Conservation (phyloP, 768 basidiomycete genomes). For the Boletus rubescentipes region DNA sequence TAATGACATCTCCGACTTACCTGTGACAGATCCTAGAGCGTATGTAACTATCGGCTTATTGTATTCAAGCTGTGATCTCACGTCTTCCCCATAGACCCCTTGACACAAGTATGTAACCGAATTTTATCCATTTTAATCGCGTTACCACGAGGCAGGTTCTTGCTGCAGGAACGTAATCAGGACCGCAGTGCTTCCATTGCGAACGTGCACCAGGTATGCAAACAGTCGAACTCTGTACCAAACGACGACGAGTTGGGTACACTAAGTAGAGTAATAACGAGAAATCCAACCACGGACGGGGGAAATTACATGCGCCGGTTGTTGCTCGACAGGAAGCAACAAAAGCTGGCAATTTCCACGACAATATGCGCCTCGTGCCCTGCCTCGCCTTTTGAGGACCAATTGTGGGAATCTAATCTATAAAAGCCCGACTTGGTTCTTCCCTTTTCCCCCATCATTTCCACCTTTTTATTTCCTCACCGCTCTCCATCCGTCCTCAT, state of each 20-base stretch:
- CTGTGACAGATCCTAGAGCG: neutral
- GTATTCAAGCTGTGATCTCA: conserved; percentile 1
- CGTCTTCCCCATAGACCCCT: neutral
- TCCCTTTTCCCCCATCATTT: conserved; percentile 23
- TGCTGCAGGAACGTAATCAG: conserved; percentile 11
- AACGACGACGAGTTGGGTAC: neutral
- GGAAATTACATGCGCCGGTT: conserved; percentile 11
- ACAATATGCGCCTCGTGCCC: conserved; percentile 47
- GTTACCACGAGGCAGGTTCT: conserved; percentile 15
- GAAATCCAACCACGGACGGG: neutral
- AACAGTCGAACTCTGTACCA: conserved; percentile 1
- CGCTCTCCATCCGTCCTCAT: conserved; percentile 23
- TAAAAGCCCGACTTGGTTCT: conserved; percentile 41
- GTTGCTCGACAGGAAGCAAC: conserved; percentile 15
- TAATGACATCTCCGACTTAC: neutral
- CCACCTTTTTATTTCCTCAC: conserved; percentile 27
- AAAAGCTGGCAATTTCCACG: conserved; percentile 24
- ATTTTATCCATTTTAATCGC: conserved; percentile 1
- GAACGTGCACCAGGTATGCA: neutral
- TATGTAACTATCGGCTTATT: neutral
- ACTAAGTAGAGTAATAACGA: conserved; percentile 3
- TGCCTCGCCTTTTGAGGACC: conserved; percentile 40
- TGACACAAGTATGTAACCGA: conserved; percentile 15
- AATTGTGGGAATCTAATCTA: conserved; percentile 44
- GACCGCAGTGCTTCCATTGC: neutral